A percentile compares a stretch with the other conserved stretches of the same genome.
Conservation (phyloP, 176 grass and related monocot species). For the Raddia guianensis region DNA sequence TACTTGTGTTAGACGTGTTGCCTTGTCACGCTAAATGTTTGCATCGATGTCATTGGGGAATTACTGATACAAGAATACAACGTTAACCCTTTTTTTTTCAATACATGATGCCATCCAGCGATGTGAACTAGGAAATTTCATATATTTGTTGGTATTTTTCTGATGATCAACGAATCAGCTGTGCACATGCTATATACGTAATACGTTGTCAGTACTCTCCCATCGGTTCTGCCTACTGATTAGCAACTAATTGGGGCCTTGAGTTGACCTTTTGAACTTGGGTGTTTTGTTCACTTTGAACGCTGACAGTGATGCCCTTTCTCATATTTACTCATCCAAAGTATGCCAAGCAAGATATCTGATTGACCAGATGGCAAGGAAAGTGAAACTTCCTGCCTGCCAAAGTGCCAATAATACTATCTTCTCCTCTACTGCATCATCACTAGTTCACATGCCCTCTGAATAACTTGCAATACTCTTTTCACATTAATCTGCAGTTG, state of each 20-base stretch:
- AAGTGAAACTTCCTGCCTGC: neutral
- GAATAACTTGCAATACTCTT: neutral
- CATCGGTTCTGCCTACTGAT: neutral
- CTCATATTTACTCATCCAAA: constrained; percentile 44
- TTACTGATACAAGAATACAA: neutral
- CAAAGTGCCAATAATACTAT: constrained; percentile 10
- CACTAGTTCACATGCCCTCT: neutral
- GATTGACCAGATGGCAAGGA: constrained; percentile 24
- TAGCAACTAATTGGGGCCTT: neutral
- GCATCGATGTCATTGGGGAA: neutral
- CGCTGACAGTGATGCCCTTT: constrained; percentile 7
- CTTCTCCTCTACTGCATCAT: constrained; percentile 27
- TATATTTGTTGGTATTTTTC: neutral
- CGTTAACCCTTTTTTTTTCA: neutral
- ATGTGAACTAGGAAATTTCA: neutral
- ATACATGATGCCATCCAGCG: neutral
- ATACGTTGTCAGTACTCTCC: neutral
- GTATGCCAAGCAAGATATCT: constrained; percentile 28
- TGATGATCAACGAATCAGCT: neutral
- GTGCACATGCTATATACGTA: neutral
- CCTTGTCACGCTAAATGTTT: neutral
- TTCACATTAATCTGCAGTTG: no score
- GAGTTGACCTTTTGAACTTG: neutral
- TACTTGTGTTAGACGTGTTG: constrained; percentile 12
- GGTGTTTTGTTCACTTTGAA: constrained; percentile 2